Base-by-base conservation (phyloP, 371 early-diverging fungal genomes). In the Dinochytrium kinnereticum region DNA sequence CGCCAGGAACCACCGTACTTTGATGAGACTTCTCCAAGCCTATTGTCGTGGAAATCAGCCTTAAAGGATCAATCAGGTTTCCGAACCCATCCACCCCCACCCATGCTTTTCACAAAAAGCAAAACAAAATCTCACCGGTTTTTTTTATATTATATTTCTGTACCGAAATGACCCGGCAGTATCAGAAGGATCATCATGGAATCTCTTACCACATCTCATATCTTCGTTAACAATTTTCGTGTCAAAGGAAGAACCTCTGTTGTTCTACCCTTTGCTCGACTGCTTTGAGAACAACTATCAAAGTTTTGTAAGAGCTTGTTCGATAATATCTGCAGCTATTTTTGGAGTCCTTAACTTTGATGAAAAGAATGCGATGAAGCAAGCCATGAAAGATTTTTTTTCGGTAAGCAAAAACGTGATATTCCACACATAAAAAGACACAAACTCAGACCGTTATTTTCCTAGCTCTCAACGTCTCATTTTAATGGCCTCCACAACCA, bases 271-370 rank as follows among this genome's bases (percentile, higher is more conserved):
- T 13, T 53, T 5, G 17, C 10, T 53, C 26, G 55, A 53, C 10
- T 15, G n/a, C 55, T 53, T 53, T 26, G 55, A 53, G 24, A 53
- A 53, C 55, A 53, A 53, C 24, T 53, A n/a, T 53, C 55, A 53
- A 15, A 21, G 55, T 26, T 5, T 53, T 53, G 26, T 53, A 5
- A 53, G 26, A 26, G 55, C 55, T 7, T 53, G 26, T 53, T 53
- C 55, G 10, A 21, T 53, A 5, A 53, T 53, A 53, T 53, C 55
- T 5, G 26, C 17, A 13, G 26, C 13, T 26, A 53, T n/a, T 53
- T 26, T 53, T 7, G 24, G 24, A 5, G 44, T 19, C 19, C 7
- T 44, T 19, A 44, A 7, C 44, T 7, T 13, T 19, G 44, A 44
- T 44, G 44, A 7, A 19, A 19, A 13, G 44, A 19, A 19, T 7